These are phyloP conservation scores for Fusarium sp. DNA, from an alignment of 2,329 filamentous ascomycete genomes.

Conservation along the genomic window DNA sequence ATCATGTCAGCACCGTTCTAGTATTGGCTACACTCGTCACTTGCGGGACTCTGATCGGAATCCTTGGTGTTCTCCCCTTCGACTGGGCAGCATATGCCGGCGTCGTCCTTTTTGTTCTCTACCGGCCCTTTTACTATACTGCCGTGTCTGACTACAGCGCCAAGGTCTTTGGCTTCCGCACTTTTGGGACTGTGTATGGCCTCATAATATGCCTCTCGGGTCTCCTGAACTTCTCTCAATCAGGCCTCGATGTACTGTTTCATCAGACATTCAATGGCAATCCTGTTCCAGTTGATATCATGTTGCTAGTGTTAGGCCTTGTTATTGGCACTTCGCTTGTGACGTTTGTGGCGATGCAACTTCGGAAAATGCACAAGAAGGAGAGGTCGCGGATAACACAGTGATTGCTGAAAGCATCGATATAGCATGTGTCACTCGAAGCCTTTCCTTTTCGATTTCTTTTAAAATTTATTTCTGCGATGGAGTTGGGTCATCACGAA, in stretches of 20 bases:
- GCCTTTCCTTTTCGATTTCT: background rate
- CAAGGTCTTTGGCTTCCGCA: constrained; percentile 93
- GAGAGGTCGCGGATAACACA: constrained; percentile 44
- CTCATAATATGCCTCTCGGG: constrained; percentile 90
- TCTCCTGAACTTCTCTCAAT: constrained; percentile 87
- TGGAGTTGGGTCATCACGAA: background rate
- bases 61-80: constrained; percentile 81
- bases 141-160: constrained; percentile 90
- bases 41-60: constrained; percentile 81
- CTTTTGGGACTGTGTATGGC: constrained; percentile 95
- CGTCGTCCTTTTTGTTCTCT: constrained; percentile 84
- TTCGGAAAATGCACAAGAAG: constrained; percentile 53
- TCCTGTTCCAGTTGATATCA: constrained; percentile 83
- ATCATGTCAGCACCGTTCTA: constrained; percentile 80
- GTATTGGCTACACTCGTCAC: constrained; percentile 80
- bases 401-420: constrained; percentile 6
- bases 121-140: constrained; percentile 92
- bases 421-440: background rate
- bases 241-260: constrained; percentile 83
- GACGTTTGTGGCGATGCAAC: constrained; percentile 71
- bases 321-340: constrained; percentile 78
- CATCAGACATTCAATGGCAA: constrained; percentile 80
- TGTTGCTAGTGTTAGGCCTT: constrained; percentile 74
- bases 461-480: background rate
- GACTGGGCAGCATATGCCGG: constrained; percentile 82